phyloP scores from a whole-genome alignment of 495 filamentous ascomycete species.

The Elasticomyces elasticus region DNA sequence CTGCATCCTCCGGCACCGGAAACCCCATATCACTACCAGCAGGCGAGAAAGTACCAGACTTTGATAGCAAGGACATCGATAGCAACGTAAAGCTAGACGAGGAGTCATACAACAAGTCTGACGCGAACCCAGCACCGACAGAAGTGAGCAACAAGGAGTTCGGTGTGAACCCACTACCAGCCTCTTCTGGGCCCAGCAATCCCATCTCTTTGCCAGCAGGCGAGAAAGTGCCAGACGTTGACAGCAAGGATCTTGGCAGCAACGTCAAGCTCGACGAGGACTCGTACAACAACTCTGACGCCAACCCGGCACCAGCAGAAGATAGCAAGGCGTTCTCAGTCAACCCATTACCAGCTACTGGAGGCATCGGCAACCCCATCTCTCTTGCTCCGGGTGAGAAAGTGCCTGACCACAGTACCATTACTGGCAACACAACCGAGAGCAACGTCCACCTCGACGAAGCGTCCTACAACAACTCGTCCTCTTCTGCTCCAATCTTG shows the following conservation, averaged over 20 bases:
- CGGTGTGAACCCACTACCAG: constrained; percentile 39
- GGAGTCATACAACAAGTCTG: background rate
- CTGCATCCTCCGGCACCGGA: background rate
- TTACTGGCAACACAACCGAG: constrained; percentile 46
- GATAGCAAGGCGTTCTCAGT: constrained; percentile 35
- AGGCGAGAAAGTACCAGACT: constrained; percentile 66
- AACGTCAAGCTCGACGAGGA: constrained; percentile 41
- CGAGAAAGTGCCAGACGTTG: constrained; percentile 64
- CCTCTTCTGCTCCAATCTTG: constrained; percentile 35
- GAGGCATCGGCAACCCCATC: constrained; percentile 70
- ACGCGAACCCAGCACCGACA: constrained; percentile 12
- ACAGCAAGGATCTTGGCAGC: constrained; percentile 43
- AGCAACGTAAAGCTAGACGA: constrained; percentile 44
- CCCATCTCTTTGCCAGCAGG: constrained; percentile 47
- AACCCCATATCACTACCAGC: constrained; percentile 39
- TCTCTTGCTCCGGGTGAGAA: constrained; percentile 68
- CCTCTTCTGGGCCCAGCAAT: background rate
- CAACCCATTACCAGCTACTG: constrained; percentile 68
- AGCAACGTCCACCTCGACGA: constrained; percentile 64
- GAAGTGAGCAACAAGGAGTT: no score
- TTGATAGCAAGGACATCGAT: constrained; percentile 45
- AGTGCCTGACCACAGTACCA: constrained; percentile 52
- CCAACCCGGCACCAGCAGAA: constrained; percentile 8
- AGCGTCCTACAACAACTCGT: constrained; percentile 68
- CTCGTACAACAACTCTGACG: constrained; percentile 3